Percentiles rank a stretch among this genome's conserved stretches.
phyloP scores from a whole-genome alignment of 2,329 filamentous ascomycete species.

The Peltaster fructicola region DNA sequence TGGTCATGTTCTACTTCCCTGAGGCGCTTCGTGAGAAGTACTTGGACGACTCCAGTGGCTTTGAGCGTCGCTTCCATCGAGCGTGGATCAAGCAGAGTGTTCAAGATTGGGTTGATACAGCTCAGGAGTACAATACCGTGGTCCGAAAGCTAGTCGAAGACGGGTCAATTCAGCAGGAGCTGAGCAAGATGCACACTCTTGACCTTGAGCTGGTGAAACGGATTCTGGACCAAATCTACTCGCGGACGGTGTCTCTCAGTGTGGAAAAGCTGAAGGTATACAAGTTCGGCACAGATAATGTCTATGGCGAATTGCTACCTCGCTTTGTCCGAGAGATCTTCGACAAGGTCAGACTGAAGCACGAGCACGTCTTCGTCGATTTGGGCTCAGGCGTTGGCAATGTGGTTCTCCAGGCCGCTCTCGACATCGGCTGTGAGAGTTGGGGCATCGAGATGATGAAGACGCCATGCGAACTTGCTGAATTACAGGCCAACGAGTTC shows the following conservation, averaged over 20 bases:
- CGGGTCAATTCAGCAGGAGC: conserved; percentile 53
- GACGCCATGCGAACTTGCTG: conserved; percentile 68
- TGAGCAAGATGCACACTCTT: conserved; percentile 49
- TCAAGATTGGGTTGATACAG: conserved; percentile 51
- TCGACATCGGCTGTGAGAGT: conserved; percentile 84
- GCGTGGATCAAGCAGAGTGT: conserved; percentile 48
- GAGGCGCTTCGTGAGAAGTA: conserved; percentile 42
- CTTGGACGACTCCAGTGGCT: conserved; percentile 50
- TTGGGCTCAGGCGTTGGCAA: conserved; percentile 93
- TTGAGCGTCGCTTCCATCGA: conserved; percentile 59
- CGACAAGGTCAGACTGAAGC: conserved; percentile 58
- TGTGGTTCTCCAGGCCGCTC: conserved; percentile 79
- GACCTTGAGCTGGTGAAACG: conserved; percentile 55
- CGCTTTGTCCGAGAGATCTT: conserved; percentile 73
- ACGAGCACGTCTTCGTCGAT: conserved; percentile 78
- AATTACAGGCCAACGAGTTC: conserved; percentile 68
- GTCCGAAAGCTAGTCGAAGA: conserved; percentile 48
- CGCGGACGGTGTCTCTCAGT: conserved; percentile 77
- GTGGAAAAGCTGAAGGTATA: conserved; percentile 74
- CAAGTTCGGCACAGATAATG: conserved; percentile 77
- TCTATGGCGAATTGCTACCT: conserved; percentile 83
- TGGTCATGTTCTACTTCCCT: conserved; percentile 61
- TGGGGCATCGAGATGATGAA: conserved; percentile 96
- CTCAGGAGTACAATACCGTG: conserved; percentile 60
- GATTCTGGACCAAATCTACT: conserved; percentile 63